phyloP scores from a whole-genome alignment of 257 asterid species.

The Primulina huaijiensis region DNA sequence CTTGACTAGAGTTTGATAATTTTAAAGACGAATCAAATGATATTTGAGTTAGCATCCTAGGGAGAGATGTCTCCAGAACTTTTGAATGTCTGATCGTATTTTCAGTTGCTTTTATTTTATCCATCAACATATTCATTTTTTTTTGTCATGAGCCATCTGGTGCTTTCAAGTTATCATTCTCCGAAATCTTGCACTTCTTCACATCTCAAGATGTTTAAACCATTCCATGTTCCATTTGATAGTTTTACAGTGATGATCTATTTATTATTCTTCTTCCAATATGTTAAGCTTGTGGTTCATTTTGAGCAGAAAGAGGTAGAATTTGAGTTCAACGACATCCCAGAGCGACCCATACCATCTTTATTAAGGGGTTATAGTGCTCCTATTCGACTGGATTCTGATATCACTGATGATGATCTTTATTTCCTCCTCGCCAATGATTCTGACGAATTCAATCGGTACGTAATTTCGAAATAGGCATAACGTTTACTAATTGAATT shows the following conservation, averaged over 20 bases:
- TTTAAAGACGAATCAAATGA: no score
- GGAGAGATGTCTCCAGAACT: no score
- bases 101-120: background rate
- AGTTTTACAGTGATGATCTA: background rate
- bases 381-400: conserved; percentile 73
- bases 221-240: background rate
- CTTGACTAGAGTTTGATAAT: no score
- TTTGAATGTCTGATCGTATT: background rate
- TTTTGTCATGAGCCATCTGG: background rate
- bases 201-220: background rate
- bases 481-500: background rate
- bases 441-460: conserved; percentile 88
- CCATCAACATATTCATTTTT: background rate
- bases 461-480: conserved; percentile 19
- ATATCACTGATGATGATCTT: conserved; percentile 64
- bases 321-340: conserved; percentile 55
- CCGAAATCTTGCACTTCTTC: background rate
- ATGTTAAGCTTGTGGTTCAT: conserved; percentile 15
- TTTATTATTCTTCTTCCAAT: background rate
- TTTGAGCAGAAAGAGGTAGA: conserved; percentile 69
- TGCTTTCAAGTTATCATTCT: background rate
- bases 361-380: conserved; percentile 80
- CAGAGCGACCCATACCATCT: conserved; percentile 66
- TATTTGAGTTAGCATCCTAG: no score
- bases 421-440: conserved; percentile 79